Conservation (phyloP, 306 rosid genomes). For the Quercus wislizeni region DNA sequence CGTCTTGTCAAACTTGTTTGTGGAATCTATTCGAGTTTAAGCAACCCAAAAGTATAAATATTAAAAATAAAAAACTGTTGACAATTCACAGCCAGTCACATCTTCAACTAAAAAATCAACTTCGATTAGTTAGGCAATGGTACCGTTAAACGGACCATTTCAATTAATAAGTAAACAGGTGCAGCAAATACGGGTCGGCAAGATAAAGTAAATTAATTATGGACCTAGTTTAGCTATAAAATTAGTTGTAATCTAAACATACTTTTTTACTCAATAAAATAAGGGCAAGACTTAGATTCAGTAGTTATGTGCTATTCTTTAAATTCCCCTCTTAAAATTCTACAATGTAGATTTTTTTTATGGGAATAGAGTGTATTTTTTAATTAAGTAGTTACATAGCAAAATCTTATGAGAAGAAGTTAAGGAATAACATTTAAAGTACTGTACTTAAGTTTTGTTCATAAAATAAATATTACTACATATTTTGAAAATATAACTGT, state of each 20-base stretch:
- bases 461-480: no score
- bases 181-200: neutral
- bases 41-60: neutral
- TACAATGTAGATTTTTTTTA: no score
- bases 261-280: no score
- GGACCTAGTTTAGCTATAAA: rapidly evolving
- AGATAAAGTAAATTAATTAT: neutral
- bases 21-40: neutral
- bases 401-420: rapidly evolving
- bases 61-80: neutral
- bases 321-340: rapidly evolving
- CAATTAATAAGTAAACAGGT: neutral
- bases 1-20: neutral
- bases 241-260: rapidly evolving
- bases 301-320: rapidly evolving
- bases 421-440: rapidly evolving
- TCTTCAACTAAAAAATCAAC: neutral
- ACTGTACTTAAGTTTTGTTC: no score
- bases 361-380: rapidly evolving
- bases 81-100: neutral
- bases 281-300: no score
- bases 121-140: neutral
- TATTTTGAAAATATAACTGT: no score
- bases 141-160: neutral
- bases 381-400: no score